phyloP scores from a whole-genome alignment of 2,329 filamentous ascomycete genomes.

The Botrytis fabae region DNA sequence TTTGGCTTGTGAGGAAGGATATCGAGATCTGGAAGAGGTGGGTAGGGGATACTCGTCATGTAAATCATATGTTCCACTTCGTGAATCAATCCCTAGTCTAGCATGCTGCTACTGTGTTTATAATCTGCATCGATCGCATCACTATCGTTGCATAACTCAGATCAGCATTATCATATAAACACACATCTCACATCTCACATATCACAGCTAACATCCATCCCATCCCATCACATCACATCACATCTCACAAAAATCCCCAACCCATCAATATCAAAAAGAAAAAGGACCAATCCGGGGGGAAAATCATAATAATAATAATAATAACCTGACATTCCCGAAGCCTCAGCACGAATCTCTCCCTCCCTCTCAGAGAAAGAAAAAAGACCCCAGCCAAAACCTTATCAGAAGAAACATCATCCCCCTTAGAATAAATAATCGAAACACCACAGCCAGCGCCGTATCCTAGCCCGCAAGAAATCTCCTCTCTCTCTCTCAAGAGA shows the following conservation, averaged over 20 bases:
- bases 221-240: neutral
- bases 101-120: neutral
- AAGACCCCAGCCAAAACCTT: neutral
- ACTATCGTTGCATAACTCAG: neutral
- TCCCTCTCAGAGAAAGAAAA: no score
- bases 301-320: no score
- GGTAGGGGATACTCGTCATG: neutral
- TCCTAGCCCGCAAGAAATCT: neutral
- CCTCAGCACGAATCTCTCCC: neutral
- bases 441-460: neutral
- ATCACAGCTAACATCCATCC: neutral
- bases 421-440: neutral
- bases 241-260: neutral
- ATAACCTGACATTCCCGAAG: slow-evolving; percentile 2
- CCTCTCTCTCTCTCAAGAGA: no score
- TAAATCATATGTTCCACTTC: neutral
- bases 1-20: neutral
- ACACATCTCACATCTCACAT: neutral
- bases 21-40: neutral
- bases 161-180: neutral
- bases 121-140: neutral
- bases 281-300: neutral
- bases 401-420: slow-evolving; percentile 8
- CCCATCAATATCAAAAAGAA: neutral
- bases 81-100: no score